These are phyloP conservation scores for Saturnispora hagleri DNA, from an alignment of 805 yeast species.

Conservation along the genomic window DNA sequence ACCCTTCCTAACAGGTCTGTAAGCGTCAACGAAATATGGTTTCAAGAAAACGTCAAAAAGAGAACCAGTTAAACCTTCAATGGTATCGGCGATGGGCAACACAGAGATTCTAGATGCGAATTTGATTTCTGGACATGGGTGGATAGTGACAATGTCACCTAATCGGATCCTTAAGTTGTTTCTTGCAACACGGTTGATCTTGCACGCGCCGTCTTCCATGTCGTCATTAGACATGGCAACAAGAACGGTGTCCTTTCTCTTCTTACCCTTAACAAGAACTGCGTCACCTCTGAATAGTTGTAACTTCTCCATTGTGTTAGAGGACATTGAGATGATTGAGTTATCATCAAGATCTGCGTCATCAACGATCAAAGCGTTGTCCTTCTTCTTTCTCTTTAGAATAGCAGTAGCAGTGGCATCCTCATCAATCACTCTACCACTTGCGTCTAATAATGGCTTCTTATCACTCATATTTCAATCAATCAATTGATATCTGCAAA, in stretches of 20 bases:
- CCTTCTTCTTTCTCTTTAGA: conserved; percentile 95
- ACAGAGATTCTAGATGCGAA: conserved; percentile 93
- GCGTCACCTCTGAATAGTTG: conserved; percentile 98
- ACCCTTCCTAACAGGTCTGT: conserved; percentile 96
- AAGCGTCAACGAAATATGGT: conserved; percentile 98
- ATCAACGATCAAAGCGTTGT: conserved; percentile 85
- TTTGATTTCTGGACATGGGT: conserved; percentile 96
- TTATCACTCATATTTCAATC: conserved; percentile 14
- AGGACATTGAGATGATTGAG: conserved; percentile 90
- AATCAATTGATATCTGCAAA: background rate
- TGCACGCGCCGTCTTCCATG: conserved; percentile 88
- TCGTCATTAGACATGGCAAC: conserved; percentile 95
- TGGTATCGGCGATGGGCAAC: conserved; percentile 94
- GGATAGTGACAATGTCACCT: conserved; percentile 86
- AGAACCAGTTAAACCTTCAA: conserved; percentile 96
- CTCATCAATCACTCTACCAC: conserved; percentile 28
- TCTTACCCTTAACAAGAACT: conserved; percentile 93
- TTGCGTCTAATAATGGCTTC: conserved; percentile 31
- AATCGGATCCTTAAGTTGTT: conserved; percentile 88
- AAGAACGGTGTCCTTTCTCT: conserved; percentile 93
- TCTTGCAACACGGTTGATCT: conserved; percentile 93
- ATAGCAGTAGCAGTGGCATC: conserved; percentile 88
- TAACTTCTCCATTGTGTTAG: conserved; percentile 88
- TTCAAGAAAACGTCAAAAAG: conserved; percentile 91
- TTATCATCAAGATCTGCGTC: conserved; percentile 97